These are phyloP conservation scores for Massarina eburnea DNA, from an alignment of 2,329 filamentous ascomycete genomes.

Conservation along the genomic window DNA sequence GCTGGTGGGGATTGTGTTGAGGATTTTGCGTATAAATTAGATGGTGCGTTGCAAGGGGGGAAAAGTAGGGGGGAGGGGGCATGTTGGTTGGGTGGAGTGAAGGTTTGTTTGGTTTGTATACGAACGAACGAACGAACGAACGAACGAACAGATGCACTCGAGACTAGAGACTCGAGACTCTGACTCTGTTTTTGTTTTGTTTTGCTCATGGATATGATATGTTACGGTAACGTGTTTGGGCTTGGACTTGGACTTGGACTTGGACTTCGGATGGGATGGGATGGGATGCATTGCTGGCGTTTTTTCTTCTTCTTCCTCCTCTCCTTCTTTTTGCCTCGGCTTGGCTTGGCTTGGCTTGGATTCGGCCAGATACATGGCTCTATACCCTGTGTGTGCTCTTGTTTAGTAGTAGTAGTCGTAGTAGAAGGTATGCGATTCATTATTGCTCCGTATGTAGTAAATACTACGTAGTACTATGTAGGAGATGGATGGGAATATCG, in stretches of 20 bases:
- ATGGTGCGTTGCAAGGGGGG: no score
- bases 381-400: constrained; percentile 3
- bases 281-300: not conserved
- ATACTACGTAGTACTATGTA: no score
- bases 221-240: not conserved
- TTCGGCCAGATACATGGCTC: constrained; percentile 1
- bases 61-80: not conserved
- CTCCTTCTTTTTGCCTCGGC: not conserved
- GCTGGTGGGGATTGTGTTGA: constrained; percentile 26
- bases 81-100: not conserved
- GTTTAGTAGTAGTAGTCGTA: no score
- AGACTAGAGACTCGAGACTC: not conserved
- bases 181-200: not conserved
- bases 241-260: no score
- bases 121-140: not conserved
- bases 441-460: no score
- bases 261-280: not conserved
- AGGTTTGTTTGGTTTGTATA: not conserved
- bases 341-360: no score
- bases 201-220: not conserved
- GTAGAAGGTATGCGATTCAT: no score
- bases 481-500: no score
- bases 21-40: constrained; percentile 10
- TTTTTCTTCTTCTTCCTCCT: not conserved
- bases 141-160: no score